A percentile compares a stretch with the other conserved stretches of the same genome.
Evolutionary conservation across 2,329 filamentous ascomycete species (phyloP).

Genomic region (Ceratocystiopsis brevicomis): DNA sequence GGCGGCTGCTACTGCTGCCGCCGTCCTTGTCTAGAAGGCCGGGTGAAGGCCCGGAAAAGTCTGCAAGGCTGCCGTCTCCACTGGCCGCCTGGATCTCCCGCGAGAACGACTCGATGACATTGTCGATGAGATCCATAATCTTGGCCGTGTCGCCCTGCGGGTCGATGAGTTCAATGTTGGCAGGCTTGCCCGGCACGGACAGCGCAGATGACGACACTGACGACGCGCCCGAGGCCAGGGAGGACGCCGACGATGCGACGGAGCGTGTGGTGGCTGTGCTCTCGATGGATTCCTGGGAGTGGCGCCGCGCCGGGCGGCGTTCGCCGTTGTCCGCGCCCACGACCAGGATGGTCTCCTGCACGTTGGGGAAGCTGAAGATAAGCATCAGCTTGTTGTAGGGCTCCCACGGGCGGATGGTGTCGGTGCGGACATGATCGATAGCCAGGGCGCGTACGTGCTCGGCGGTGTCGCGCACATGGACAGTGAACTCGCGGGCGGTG

Average conservation of each 20-base stretch:
- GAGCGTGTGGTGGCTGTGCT: constrained; percentile 1
- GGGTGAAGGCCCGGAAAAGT: neutral
- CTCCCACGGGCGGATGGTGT: constrained; percentile 29
- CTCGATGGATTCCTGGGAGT: constrained; percentile 5
- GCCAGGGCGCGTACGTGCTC: constrained; percentile 21
- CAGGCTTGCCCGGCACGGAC: constrained; percentile 6
- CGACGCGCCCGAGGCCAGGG: neutral
- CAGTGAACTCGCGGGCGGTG: constrained; percentile 22
- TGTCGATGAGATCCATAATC: constrained; percentile 9
- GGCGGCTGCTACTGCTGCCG: neutral
- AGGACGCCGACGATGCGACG: neutral
- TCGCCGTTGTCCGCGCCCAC: constrained; percentile 8
- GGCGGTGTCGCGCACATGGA: constrained; percentile 17
- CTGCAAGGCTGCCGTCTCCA: neutral
- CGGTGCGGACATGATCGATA: constrained; percentile 25
- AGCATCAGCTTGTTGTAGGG: constrained; percentile 30
- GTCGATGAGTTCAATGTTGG: constrained; percentile 15
- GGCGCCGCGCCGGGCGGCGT: constrained; percentile 2
- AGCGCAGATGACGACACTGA: neutral
- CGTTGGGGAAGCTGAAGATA: constrained; percentile 21
- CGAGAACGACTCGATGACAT: constrained; percentile 12
- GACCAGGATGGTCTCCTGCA: constrained; percentile 21
- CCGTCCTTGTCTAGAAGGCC: neutral
- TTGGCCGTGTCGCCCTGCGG: constrained; percentile 10
- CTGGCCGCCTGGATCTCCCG: constrained; percentile 8